Evolutionary conservation across 768 basidiomycete species (phyloP).

Genomic region (Cystofilobasidium capitatum): DNA sequence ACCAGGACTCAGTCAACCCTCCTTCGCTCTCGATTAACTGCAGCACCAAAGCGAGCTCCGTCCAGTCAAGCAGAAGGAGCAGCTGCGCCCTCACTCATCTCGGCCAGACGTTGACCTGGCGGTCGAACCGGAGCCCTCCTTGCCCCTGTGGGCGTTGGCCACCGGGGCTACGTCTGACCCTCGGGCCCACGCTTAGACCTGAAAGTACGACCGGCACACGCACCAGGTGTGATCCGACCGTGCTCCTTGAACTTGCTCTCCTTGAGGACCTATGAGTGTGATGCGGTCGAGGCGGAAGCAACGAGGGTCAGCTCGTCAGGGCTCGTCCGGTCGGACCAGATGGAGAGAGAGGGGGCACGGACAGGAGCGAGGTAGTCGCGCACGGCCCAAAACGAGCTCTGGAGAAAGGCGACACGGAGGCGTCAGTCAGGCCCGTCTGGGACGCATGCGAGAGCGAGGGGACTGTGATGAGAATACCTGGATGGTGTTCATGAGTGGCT

Average conservation of each 20-base stretch:
- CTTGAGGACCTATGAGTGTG: constrained; percentile 62
- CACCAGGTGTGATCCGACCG: constrained; percentile 88
- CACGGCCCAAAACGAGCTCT: constrained; percentile 90
- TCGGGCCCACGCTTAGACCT: too few species aligned
- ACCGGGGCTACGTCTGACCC: too few species aligned
- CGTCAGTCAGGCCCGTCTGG: neutral
- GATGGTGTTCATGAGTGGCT: constrained; percentile 10
- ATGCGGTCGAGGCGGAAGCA: neutral
- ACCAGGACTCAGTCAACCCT: too few species aligned
- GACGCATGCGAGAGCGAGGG: too few species aligned
- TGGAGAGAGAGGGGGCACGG: constrained; percentile 2
- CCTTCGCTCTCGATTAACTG: too few species aligned
- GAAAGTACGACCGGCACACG: constrained; percentile 13
- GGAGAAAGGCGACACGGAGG: constrained; percentile 6
- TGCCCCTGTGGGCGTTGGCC: too few species aligned
- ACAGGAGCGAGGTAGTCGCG: constrained; percentile 72
- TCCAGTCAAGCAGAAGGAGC: too few species aligned
- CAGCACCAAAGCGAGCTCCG: too few species aligned
- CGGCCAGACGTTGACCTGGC: too few species aligned
- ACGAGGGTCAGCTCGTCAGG: neutral
- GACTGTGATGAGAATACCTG: neutral
- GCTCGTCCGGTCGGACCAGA: too few species aligned
- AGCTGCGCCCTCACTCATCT: neutral
- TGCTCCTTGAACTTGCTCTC: constrained; percentile 99
- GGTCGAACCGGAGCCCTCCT: too few species aligned